Percentiles rank a stretch among this genome's conserved stretches.
These are phyloP conservation scores for Keqinozyma sinolaborantium DNA, from an alignment of 1,139 yeast genomes.

Conservation along the genomic window DNA sequence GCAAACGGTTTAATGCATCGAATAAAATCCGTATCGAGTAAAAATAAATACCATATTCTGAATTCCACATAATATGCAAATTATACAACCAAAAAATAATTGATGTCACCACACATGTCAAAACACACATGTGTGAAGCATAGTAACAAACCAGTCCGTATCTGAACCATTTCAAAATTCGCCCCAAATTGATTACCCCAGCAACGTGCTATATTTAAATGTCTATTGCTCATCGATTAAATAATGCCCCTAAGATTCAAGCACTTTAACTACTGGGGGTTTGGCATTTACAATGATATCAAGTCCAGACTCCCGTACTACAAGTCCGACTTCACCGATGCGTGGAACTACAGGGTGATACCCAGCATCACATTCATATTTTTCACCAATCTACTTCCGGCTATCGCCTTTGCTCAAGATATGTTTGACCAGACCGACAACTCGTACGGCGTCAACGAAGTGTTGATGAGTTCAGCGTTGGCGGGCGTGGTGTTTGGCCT, in stretches of 20 bases:
- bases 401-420: conserved; percentile 95
- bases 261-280: conserved; percentile 24
- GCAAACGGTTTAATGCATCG: no score
- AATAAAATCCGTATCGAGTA: no score
- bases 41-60: no score
- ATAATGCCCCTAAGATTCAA: no score
- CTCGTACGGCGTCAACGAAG: conserved; percentile 89
- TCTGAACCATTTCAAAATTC: no score
- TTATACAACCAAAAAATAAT: no score
- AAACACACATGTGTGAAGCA: no score
- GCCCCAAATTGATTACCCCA: no score
- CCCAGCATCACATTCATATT: conserved; percentile 82
- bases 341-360: conserved; percentile 80
- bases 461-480: conserved; percentile 75
- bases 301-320: conserved; percentile 62
- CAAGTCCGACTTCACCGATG: conserved; percentile 76
- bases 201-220: no score
- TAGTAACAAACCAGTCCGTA: no score
- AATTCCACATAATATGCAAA: no score
- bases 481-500: conserved; percentile 89
- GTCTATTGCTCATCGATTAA: conserved; percentile 1
- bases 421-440: conserved; percentile 88
- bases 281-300: conserved; percentile 58
- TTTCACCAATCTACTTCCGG: conserved; percentile 88
- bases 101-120: no score